Conservation (phyloP, 495 filamentous ascomycete genomes). For the Penicillium simplicissimum region DNA sequence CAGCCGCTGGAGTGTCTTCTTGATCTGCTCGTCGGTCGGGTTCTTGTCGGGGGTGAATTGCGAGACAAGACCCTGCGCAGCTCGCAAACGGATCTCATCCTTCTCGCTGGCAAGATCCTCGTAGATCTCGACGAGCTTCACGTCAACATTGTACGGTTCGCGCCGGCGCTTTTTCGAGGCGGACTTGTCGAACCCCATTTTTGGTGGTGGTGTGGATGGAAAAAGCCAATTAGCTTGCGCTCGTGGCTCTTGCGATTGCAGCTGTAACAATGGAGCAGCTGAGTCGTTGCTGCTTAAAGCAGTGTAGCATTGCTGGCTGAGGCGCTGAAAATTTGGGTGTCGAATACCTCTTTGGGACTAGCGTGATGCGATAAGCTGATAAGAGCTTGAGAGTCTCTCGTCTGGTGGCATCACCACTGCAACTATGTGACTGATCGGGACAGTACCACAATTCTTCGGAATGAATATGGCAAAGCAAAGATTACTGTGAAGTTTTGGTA, state of each 20-base stretch:
- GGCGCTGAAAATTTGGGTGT: constrained; percentile 30
- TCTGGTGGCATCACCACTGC: neutral
- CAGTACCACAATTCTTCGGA: neutral
- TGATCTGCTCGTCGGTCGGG: constrained; percentile 42
- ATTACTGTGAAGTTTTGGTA: neutral
- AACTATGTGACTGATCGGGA: neutral
- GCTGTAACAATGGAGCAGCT: constrained; percentile 18
- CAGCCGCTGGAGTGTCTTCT: constrained; percentile 58
- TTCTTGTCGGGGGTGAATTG: constrained; percentile 48
- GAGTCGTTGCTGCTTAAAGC: constrained; percentile 21
- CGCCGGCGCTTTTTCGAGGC: constrained; percentile 48
- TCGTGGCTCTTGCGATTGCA: constrained; percentile 6
- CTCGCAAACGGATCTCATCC: constrained; percentile 51
- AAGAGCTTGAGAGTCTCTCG: constrained; percentile 14
- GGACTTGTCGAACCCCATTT: constrained; percentile 30
- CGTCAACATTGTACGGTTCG: constrained; percentile 47
- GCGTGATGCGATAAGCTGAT: constrained; percentile 27
- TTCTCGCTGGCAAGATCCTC: constrained; percentile 56
- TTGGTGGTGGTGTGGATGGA: neutral
- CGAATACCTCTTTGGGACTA: constrained; percentile 24
- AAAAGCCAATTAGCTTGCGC: constrained; percentile 5
- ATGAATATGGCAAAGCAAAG: neutral
- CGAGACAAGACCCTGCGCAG: constrained; percentile 46
- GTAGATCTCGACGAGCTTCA: constrained; percentile 55
- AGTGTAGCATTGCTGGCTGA: constrained; percentile 12